Evolutionary conservation across 2,329 filamentous ascomycete genomes (phyloP), one percentile per base, ranked within the genome.

Genomic region (Monosporascus sp.): DNA sequence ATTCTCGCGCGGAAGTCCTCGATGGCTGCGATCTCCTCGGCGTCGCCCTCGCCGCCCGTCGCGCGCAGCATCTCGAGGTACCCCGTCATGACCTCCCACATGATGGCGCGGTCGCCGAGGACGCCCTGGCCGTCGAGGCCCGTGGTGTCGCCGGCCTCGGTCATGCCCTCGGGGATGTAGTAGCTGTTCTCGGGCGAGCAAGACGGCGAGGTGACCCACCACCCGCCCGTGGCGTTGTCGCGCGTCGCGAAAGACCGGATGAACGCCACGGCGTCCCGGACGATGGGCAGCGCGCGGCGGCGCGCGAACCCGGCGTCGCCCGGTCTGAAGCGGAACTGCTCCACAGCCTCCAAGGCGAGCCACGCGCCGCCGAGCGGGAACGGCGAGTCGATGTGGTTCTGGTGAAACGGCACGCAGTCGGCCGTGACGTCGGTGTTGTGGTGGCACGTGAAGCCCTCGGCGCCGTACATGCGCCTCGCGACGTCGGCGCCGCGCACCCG

Each of bases 391-490:
- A 46, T 49, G 51, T 55, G 50, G 43, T 55, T 49, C 16, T 48
- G 48, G 7, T 49, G 49, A 5, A 46, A 46, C 5, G 61, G 58
- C 7, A 56, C 56, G 2, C 58, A 59, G 50, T 63, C 61, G 16
- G 53, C 58, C 57, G 58, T 62, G 24, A 61, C 56, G 45, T 64
- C 61, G 1, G 60, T 63, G 54, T 64, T 64, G 38, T 64, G 61
- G 38, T 63, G 61, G 11, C 55, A 56, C 5, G 55, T 57, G 52
- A 55, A 59, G 2, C 62, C 60, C 14, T 47, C 50, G 40, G 55
- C 59, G 6, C 60, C 57, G 37, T 62, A 64, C 61, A 63, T 63
- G 7, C 54, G 51, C 20, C 45, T 41, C 56, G 59, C 60, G 2
- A 59, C 60, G 2, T 61, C 60, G 4, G 57, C 57, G 7, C 41